These are phyloP conservation scores for Babjeviella inositovora DNA, from an alignment of 805 yeast species.

Conservation along the genomic window DNA sequence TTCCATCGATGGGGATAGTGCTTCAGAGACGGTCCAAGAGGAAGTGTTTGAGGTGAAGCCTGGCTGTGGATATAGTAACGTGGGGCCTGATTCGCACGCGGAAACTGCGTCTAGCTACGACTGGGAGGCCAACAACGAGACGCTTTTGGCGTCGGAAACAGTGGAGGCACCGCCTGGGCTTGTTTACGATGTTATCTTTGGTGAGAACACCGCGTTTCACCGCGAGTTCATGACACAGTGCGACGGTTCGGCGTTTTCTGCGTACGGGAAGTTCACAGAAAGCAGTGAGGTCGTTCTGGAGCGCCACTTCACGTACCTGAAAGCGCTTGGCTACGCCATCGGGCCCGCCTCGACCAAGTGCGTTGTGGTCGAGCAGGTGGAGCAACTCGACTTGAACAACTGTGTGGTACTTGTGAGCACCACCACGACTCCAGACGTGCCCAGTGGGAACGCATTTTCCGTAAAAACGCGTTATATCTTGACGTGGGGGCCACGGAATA, in stretches of 20 bases:
- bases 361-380: conserved; percentile 41
- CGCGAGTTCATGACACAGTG: conserved; percentile 18
- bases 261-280: conserved; percentile 14
- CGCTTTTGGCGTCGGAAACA: conserved; percentile 29
- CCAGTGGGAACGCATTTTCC: conserved; percentile 54
- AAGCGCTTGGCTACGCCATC: conserved; percentile 63
- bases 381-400: conserved; percentile 29
- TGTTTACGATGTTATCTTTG: conserved; percentile 55
- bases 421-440: conserved; percentile 71
- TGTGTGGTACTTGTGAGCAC: conserved; percentile 33
- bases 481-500: conserved; percentile 46
- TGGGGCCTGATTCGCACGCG: conserved; percentile 51
- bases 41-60: conserved; percentile 17
- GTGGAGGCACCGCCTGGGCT: conserved; percentile 64
- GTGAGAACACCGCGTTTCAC: conserved; percentile 29
- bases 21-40: conserved; percentile 14
- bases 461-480: conserved; percentile 41
- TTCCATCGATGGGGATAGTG: conserved; percentile 10
- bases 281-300: conserved; percentile 18
- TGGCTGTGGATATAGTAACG: conserved; percentile 21
- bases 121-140: conserved; percentile 30
- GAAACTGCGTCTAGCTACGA: conserved; percentile 35
- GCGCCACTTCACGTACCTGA: conserved; percentile 50
- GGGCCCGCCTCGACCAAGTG: conserved; percentile 92
- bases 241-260: conserved; percentile 28